Evolutionary conservation across 768 basidiomycete genomes (phyloP).

Genomic region (Lentinula raphanica): DNA sequence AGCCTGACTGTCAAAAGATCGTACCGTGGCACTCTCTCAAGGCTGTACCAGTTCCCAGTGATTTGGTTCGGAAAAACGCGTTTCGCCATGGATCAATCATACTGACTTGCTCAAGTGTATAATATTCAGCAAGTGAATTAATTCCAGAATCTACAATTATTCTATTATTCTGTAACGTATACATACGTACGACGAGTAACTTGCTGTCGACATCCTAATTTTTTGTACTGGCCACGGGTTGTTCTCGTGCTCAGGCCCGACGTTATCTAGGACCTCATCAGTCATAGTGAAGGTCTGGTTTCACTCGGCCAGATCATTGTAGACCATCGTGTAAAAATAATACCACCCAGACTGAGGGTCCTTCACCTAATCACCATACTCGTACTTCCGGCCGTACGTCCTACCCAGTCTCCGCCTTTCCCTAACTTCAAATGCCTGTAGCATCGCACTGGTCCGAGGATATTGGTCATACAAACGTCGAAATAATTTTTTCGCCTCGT

Average conservation of each 20-base stretch:
- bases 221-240: too few relatives aligned
- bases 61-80: background rate
- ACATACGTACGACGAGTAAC: too few relatives aligned
- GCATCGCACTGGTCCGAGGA: constrained; percentile 38
- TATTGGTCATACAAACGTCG: constrained; percentile 42
- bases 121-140: background rate
- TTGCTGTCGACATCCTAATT: too few relatives aligned
- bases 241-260: constrained; percentile 28
- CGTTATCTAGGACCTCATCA: background rate
- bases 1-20: too few relatives aligned
- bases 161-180: too few relatives aligned
- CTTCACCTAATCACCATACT: background rate
- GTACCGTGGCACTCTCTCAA: background rate
- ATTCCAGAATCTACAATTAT: too few relatives aligned
- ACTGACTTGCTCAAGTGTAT: too few relatives aligned
- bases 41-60: background rate
- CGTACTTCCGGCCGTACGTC: background rate
- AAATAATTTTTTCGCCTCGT: constrained; percentile 36
- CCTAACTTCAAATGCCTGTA: constrained; percentile 13
- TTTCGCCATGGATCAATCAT: too few relatives aligned
- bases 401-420: background rate
- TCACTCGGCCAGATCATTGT: background rate
- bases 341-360: background rate
- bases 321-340: background rate
- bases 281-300: background rate